Evolutionary conservation across 2,329 filamentous ascomycete species (phyloP).

Genomic region (Verticillium klebahnii): DNA sequence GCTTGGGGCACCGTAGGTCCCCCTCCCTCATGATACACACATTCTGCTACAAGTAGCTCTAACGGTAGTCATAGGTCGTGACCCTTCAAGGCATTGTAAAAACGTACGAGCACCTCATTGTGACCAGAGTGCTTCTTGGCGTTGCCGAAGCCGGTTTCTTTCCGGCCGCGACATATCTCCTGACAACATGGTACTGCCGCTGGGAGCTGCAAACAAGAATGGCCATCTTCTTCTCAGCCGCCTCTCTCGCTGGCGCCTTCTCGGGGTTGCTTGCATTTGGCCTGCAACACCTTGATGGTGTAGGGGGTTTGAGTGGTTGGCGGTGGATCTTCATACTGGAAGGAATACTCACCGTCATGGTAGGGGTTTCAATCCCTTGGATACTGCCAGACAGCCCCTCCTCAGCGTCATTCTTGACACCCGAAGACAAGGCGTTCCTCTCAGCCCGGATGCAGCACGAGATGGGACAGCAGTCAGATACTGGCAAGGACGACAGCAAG

Average conservation of each 20-base stretch:
- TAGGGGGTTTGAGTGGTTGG: conserved; percentile 55
- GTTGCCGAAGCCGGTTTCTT: conserved; percentile 11
- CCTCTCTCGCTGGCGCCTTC: conserved; percentile 42
- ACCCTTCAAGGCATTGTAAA: not conserved
- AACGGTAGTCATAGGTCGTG: conserved; percentile 27
- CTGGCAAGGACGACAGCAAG: conserved; percentile 39
- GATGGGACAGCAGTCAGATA: conserved; percentile 23
- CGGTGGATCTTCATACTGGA: conserved; percentile 78
- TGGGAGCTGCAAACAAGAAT: not conserved
- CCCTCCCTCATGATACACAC: conserved; percentile 24
- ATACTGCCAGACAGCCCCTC: conserved; percentile 56
- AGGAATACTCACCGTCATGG: conserved; percentile 44
- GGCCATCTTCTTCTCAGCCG: not conserved
- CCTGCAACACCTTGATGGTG: conserved; percentile 50
- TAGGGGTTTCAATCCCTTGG: conserved; percentile 37
- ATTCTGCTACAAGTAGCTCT: too few species aligned
- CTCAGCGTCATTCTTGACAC: conserved; percentile 42
- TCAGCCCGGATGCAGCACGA: conserved; percentile 26
- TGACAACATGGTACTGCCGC: not conserved
- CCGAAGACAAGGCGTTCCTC: conserved; percentile 38
- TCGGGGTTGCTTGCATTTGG: conserved; percentile 58
- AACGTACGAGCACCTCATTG: conserved; percentile 1
- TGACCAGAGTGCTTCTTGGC: conserved; percentile 4
- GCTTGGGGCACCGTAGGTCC: conserved; percentile 37
- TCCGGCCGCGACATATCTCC: not conserved